Percentiles rank a stretch among this genome's conserved stretches.
These are phyloP conservation scores for Cordyceps militaris DNA, from an alignment of 2,329 filamentous ascomycete species.

Conservation along the genomic window DNA sequence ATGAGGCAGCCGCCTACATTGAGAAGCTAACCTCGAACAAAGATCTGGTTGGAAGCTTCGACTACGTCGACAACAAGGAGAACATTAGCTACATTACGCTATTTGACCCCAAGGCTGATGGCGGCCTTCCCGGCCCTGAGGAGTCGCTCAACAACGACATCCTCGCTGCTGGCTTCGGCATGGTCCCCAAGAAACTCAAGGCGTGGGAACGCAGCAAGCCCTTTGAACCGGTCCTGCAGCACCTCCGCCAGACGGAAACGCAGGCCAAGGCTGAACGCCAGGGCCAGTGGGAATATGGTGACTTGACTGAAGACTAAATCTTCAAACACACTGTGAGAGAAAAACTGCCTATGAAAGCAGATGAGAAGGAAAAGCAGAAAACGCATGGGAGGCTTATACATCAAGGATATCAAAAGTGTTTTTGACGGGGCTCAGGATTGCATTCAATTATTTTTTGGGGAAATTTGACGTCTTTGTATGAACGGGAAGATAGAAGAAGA, in stretches of 20 bases:
- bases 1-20: slow-evolving; percentile 71
- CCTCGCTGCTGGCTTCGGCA: slow-evolving; percentile 73
- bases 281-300: slow-evolving; percentile 98
- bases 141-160: slow-evolving; percentile 89
- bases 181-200: slow-evolving; percentile 89
- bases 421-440: neutral
- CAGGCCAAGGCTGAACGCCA: slow-evolving; percentile 72
- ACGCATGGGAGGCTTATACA: neutral
- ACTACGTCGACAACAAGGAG: slow-evolving; percentile 72
- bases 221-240: slow-evolving; percentile 63
- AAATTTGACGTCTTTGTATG: neutral
- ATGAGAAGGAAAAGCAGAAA: neutral
- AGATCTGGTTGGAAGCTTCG: slow-evolving; percentile 83
- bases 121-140: slow-evolving; percentile 48
- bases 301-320: slow-evolving; percentile 77
- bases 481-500: neutral
- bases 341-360: neutral
- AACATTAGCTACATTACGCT: slow-evolving; percentile 80
- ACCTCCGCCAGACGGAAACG: slow-evolving; percentile 65
- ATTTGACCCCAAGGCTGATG: slow-evolving; percentile 65
- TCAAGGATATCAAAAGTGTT: neutral
- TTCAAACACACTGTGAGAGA: neutral
- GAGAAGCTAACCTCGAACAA: slow-evolving; percentile 66
- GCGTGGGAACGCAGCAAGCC: slow-evolving; percentile 72
- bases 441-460: neutral